Evolutionary conservation across 2,329 filamentous ascomycete genomes (phyloP).

Genomic region (Xylariaceae sp.): DNA sequence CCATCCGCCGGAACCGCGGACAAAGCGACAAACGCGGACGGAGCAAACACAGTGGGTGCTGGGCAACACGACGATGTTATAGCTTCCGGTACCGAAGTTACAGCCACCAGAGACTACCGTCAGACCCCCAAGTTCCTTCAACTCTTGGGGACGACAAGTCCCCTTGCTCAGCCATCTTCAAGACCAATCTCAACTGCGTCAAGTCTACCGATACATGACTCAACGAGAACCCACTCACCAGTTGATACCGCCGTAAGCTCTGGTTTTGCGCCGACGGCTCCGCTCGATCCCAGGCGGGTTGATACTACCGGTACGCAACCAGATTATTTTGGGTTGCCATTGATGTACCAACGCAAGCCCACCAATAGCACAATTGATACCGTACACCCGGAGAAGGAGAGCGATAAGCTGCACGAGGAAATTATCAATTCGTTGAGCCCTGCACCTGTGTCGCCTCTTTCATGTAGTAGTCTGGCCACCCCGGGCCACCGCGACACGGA

Average conservation of each 20-base stretch:
- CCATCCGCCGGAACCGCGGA: conserved; percentile 17
- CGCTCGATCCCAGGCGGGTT: conserved; percentile 42
- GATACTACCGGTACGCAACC: conserved; percentile 34
- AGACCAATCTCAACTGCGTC: conserved; percentile 15
- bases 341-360: conserved; percentile 39
- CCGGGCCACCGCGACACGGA: conserved; percentile 14
- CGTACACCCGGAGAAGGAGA: conserved; percentile 59
- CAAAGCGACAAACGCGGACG: conserved; percentile 8
- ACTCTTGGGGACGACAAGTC: conserved; percentile 25
- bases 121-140: conserved; percentile 25
- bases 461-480: conserved; percentile 14
- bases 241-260: conserved; percentile 19
- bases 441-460: conserved; percentile 30
- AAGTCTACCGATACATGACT: conserved; percentile 17
- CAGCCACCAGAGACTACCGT: conserved; percentile 18
- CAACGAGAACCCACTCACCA: conserved; percentile 16
- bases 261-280: conserved; percentile 42
- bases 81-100: conserved; percentile 23
- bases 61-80: conserved; percentile 26
- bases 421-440: conserved; percentile 67
- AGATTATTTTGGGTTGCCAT: conserved; percentile 36
- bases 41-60: conserved; percentile 5
- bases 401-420: conserved; percentile 66
- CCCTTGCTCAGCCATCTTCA: conserved; percentile 1
- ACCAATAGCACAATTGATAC: conserved; percentile 48